These are phyloP conservation scores for Hippophae tibetana DNA, from an alignment of 306 rosid genomes.

Conservation along the genomic window DNA sequence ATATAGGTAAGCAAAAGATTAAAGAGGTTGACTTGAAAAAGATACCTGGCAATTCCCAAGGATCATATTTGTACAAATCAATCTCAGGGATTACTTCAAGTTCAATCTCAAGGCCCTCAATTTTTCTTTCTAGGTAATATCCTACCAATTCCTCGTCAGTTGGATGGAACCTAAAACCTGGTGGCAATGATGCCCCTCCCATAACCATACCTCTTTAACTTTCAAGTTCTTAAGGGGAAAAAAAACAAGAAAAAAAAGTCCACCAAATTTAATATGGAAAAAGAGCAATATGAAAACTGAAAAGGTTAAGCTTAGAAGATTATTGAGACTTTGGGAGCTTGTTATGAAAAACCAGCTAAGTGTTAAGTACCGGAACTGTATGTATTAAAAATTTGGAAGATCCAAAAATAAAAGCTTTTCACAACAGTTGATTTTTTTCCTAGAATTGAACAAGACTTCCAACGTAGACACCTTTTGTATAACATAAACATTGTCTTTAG, in stretches of 20 bases:
- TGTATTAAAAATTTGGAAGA: slow-evolving; percentile 58
- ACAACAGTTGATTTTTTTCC: slow-evolving; percentile 39
- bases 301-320: background rate
- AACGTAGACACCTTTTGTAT: slow-evolving; percentile 32
- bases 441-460: slow-evolving; percentile 42
- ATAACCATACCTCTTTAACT: slow-evolving; percentile 14
- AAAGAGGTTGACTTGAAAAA: slow-evolving; percentile 7
- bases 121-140: slow-evolving; percentile 72
- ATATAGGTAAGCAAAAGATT: background rate
- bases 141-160: slow-evolving; percentile 81
- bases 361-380: slow-evolving; percentile 44
- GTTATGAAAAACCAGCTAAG: background rate
- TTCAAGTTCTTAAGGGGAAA: background rate
- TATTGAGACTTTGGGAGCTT: background rate
- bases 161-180: slow-evolving; percentile 84
- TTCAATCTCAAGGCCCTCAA: slow-evolving; percentile 69
- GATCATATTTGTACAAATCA: slow-evolving; percentile 84
- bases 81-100: slow-evolving; percentile 83
- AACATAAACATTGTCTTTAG: slow-evolving; percentile 62
- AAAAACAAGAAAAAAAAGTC: no score
- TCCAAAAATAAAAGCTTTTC: slow-evolving; percentile 74
- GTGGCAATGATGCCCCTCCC: slow-evolving; percentile 61
- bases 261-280: background rate
- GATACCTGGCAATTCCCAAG: slow-evolving; percentile 93
- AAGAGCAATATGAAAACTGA: background rate